These are phyloP conservation scores for Panicum virgatum DNA, from an alignment of 202 grass and related monocot genomes.

Conservation along the genomic window DNA sequence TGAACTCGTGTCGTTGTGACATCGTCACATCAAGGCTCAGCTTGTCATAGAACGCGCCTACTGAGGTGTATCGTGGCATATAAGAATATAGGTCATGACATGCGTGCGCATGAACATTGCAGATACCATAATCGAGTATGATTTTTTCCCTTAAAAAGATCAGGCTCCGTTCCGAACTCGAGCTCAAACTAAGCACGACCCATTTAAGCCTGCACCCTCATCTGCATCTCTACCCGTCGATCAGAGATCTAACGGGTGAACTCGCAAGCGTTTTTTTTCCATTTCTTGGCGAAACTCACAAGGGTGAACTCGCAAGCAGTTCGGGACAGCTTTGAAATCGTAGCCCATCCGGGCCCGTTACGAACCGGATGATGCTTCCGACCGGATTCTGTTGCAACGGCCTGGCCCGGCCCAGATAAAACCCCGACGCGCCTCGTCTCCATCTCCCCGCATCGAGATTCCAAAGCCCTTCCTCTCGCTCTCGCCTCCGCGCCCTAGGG, in stretches of 20 bases:
- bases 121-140: too few species aligned
- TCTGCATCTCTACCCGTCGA: not conserved
- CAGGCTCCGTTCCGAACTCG: not conserved
- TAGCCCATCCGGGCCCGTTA: not conserved
- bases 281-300: not conserved
- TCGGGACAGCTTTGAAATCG: not conserved
- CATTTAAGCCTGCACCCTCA: too few species aligned
- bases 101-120: not conserved
- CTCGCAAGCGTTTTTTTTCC: too few species aligned
- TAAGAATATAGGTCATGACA: not conserved
- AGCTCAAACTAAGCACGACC: not conserved
- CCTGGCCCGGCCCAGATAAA: constrained; percentile 23
- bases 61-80: not conserved
- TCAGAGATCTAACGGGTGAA: not conserved
- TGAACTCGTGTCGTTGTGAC: not conserved
- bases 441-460: constrained; percentile 22
- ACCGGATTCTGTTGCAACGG: too few species aligned
- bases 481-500: constrained; percentile 35
- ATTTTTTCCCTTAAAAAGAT: too few species aligned
- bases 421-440: not conserved
- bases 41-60: not conserved
- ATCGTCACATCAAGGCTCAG: not conserved
- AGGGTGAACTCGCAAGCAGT: not conserved
- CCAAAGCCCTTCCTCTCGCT: not conserved
- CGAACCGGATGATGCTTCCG: not conserved